Conservation (phyloP, 2,329 filamentous ascomycete genomes). For the Aspergillus neotritici region DNA sequence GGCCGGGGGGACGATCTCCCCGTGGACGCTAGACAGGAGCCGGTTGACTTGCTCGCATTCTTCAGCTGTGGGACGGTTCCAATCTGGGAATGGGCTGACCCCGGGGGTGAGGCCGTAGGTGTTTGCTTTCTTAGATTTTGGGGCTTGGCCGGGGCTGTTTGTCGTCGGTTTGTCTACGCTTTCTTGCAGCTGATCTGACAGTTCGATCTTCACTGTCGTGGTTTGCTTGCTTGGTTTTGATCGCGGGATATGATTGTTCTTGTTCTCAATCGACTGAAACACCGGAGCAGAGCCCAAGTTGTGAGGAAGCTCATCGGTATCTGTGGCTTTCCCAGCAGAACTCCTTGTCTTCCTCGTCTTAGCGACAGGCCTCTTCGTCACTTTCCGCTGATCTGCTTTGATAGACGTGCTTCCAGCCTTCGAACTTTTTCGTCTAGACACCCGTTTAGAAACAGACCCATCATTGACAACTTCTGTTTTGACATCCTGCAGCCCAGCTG, state of each 20-base stretch:
- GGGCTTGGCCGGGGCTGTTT: constrained; percentile 6
- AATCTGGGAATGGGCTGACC: constrained; percentile 61
- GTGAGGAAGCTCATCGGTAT: constrained; percentile 44
- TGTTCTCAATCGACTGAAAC: neutral
- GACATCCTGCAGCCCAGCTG: constrained; percentile 7
- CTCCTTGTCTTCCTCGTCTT: constrained; percentile 22
- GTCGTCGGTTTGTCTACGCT: constrained; percentile 17
- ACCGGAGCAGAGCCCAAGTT: neutral
- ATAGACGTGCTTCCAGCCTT: neutral
- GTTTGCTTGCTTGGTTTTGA: constrained; percentile 6
- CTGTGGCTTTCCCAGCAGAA: constrained; percentile 2
- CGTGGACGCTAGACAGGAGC: constrained; percentile 62
- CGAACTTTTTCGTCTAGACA: neutral
- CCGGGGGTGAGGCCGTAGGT: constrained; percentile 53
- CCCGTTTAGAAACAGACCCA: neutral
- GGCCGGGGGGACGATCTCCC: constrained; percentile 58
- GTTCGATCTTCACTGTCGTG: neutral
- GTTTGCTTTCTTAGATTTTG: constrained; percentile 18
- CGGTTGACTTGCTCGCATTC: constrained; percentile 65
- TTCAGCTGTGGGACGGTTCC: constrained; percentile 57
- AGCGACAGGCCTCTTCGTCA: constrained; percentile 21
- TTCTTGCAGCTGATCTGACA: constrained; percentile 11
- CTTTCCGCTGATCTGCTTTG: neutral
- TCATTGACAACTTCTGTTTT: constrained; percentile 37
- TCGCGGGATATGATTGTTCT: neutral